Conservation (phyloP, 148 eudicot species). For the Heliamphora exappendiculata region DNA sequence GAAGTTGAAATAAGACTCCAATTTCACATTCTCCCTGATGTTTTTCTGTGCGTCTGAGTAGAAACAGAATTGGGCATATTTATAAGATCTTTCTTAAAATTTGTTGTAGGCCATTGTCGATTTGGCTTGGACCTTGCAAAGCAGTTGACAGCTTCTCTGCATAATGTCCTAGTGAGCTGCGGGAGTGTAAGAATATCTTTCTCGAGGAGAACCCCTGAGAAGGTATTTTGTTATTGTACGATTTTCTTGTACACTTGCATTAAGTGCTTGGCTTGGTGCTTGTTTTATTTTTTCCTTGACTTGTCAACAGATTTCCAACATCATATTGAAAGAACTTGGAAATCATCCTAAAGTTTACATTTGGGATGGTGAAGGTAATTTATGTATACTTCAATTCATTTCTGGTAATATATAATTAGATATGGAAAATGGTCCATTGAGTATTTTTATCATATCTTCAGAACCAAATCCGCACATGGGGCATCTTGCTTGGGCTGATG, state of each 20-base stretch:
- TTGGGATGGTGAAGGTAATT: conserved; percentile 94
- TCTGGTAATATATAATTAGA: background rate
- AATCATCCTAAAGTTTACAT: conserved; percentile 74
- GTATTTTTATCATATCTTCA: conserved; percentile 18
- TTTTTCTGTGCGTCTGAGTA: background rate
- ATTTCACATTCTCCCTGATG: background rate
- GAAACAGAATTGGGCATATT: background rate
- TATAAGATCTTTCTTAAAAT: background rate
- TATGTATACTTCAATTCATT: conserved; percentile 1
- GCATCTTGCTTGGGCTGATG: conserved; percentile 97
- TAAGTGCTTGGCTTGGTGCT: background rate
- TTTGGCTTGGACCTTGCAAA: conserved; percentile 83
- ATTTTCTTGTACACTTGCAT: background rate
- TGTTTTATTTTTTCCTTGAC: background rate
- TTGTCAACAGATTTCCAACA: conserved; percentile 46
- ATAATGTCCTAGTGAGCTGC: conserved; percentile 65
- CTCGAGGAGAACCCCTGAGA: conserved; percentile 87
- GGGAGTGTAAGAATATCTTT: conserved; percentile 91
- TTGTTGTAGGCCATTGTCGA: conserved; percentile 59
- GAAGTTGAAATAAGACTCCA: background rate
- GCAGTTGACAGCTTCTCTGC: conserved; percentile 61
- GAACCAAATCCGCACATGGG: conserved; percentile 98
- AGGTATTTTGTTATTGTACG: conserved; percentile 35
- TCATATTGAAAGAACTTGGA: conserved; percentile 66
- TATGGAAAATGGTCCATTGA: background rate